Percentiles rank a stretch among this genome's conserved stretches.
Conservation (phyloP, 306 rosid genomes). For the Sphenostylis stenocarpa region DNA sequence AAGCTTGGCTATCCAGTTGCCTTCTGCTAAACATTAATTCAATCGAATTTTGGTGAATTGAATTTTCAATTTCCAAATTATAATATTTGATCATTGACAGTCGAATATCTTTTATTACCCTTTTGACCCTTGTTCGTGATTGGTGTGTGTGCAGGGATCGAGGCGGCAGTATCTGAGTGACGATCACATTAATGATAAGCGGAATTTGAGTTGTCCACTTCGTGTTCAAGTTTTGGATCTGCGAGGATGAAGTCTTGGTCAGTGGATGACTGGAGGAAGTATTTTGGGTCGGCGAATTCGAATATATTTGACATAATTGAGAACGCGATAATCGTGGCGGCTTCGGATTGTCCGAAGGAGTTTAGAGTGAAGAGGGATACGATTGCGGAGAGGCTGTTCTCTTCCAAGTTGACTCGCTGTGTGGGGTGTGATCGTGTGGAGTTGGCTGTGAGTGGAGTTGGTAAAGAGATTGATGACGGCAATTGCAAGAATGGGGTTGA, state of each 20-base stretch:
- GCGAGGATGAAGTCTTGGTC: conserved; percentile 68
- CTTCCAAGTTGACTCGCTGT: conserved; percentile 56
- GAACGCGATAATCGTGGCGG: conserved; percentile 87
- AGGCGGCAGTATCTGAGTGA: not conserved
- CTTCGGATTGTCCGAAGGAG: conserved; percentile 82
- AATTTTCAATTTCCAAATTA: not conserved
- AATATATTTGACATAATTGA: conserved; percentile 82
- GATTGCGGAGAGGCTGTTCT: conserved; percentile 73
- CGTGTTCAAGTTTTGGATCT: conserved; percentile 22
- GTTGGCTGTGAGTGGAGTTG: conserved; percentile 44
- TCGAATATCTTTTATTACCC: conserved; percentile 1
- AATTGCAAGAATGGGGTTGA: conserved; percentile 47
- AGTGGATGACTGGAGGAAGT: conserved; percentile 77
- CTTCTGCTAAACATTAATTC: conserved; percentile 30
- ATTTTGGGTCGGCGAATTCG: conserved; percentile 63
- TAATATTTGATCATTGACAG: conserved; percentile 29
- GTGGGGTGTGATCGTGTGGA: conserved; percentile 69
- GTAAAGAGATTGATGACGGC: conserved; percentile 25
- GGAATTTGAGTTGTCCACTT: conserved; percentile 37
- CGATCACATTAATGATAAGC: conserved; percentile 28
- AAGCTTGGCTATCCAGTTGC: not conserved
- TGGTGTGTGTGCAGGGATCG: conserved; percentile 20
- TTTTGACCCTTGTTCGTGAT: not conserved
- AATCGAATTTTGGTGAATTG: not conserved
- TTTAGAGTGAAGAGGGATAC: conserved; percentile 71